Percentiles rank a stretch among this genome's conserved stretches.
phyloP scores from a whole-genome alignment of 148 eudicot species.

The Vaccinium vitisidaea region DNA sequence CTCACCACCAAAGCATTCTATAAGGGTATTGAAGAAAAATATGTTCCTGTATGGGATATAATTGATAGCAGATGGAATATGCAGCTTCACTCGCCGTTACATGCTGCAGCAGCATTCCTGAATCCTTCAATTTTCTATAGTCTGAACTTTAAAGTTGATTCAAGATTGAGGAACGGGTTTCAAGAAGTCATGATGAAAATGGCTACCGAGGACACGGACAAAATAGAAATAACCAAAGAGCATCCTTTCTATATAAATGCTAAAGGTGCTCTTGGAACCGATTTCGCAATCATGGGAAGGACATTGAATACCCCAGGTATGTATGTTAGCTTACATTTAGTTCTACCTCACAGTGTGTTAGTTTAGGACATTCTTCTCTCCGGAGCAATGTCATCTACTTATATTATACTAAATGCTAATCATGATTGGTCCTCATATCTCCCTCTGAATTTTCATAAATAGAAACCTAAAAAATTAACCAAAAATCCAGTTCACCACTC shows the following conservation, averaged over 20 bases:
- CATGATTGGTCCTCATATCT: neutral
- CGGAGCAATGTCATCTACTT: neutral
- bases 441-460: neutral
- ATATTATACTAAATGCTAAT: neutral
- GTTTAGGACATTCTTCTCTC: neutral
- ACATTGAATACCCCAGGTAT: constrained; percentile 39
- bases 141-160: constrained; percentile 31
- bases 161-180: constrained; percentile 41
- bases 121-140: constrained; percentile 39
- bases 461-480: neutral
- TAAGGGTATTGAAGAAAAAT: constrained; percentile 32
- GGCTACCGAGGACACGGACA: constrained; percentile 33
- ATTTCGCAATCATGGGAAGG: constrained; percentile 44
- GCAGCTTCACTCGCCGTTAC: constrained; percentile 33
- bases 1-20: constrained; percentile 28
- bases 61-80: constrained; percentile 41
- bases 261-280: constrained; percentile 43
- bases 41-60: constrained; percentile 36
- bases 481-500: neutral
- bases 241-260: constrained; percentile 40
- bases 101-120: constrained; percentile 38
- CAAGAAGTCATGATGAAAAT: constrained; percentile 43
- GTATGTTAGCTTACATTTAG: neutral
- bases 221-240: constrained; percentile 37
- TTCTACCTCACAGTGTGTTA: neutral